Percentiles rank a stretch among this genome's conserved stretches.
Evolutionary conservation across 345 rosid genomes (phyloP).

Genomic region (Populus simonii): DNA sequence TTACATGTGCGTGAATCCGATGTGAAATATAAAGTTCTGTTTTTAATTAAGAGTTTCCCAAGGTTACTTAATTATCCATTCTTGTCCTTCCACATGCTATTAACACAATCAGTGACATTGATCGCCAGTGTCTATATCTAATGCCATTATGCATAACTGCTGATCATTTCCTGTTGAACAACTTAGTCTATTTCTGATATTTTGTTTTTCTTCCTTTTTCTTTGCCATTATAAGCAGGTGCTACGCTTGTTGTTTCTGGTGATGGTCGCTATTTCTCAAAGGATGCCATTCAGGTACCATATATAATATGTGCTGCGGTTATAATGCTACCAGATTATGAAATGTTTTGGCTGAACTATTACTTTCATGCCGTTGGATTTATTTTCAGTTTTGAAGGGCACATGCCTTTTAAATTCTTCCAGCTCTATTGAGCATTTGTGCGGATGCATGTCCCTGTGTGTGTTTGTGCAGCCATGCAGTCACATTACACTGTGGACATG

Average conservation of each 20-base stretch:
- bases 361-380: background rate
- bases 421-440: background rate
- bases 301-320: background rate
- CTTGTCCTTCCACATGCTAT: background rate
- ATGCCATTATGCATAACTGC: background rate
- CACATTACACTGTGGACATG: background rate
- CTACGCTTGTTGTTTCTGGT: conserved; percentile 97
- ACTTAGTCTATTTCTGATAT: background rate
- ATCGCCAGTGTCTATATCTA: background rate
- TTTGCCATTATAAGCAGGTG: conserved; percentile 47
- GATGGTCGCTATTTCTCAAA: conserved; percentile 96
- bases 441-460: background rate
- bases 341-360: background rate
- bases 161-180: background rate
- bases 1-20: background rate
- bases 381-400: background rate
- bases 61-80: background rate
- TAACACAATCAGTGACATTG: background rate
- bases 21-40: background rate
- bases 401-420: background rate
- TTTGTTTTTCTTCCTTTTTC: background rate
- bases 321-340: background rate
- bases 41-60: background rate
- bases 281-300: conserved; percentile 86
- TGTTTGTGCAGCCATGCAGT: background rate